Percentiles rank a stretch among this genome's conserved stretches.
Conservation (phyloP, 169 alveolate species). For the Cryptosporidium meleagridis region DNA sequence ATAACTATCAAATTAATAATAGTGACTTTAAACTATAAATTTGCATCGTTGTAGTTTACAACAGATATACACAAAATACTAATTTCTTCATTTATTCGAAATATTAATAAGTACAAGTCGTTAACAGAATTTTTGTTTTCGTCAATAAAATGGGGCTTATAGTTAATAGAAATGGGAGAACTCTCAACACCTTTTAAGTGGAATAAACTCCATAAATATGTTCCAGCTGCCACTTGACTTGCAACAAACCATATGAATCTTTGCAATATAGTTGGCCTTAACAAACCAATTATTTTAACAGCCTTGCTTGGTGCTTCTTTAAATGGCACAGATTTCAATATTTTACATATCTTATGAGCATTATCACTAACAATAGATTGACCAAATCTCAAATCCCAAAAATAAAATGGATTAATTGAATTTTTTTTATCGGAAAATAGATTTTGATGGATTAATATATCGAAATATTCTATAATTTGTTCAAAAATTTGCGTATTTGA, state of each 20-base stretch:
- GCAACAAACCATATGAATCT: conserved; percentile 36
- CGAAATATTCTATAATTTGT: conserved; percentile 55
- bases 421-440: background rate
- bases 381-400: conserved; percentile 36
- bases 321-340: background rate
- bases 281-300: conserved; percentile 27
- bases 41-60: conserved; percentile 50
- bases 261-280: conserved; percentile 6
- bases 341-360: background rate
- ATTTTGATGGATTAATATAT: conserved; percentile 17
- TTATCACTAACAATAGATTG: background rate
- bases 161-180: conserved; percentile 23
- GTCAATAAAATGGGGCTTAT: conserved; percentile 45
- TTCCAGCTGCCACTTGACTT: conserved; percentile 42
- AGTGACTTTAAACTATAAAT: conserved; percentile 4
- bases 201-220: conserved; percentile 35
- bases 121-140: conserved; percentile 23
- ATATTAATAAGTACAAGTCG: conserved; percentile 24
- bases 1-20: background rate
- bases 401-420: conserved; percentile 1
- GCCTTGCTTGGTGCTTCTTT: conserved; percentile 18
- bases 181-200: conserved; percentile 35
- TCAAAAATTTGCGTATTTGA: conserved; percentile 1
- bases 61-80: conserved; percentile 3
- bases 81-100: conserved; percentile 21